Conservation (phyloP, 495 filamentous ascomycete species). For the Tetracladium setigerum region DNA sequence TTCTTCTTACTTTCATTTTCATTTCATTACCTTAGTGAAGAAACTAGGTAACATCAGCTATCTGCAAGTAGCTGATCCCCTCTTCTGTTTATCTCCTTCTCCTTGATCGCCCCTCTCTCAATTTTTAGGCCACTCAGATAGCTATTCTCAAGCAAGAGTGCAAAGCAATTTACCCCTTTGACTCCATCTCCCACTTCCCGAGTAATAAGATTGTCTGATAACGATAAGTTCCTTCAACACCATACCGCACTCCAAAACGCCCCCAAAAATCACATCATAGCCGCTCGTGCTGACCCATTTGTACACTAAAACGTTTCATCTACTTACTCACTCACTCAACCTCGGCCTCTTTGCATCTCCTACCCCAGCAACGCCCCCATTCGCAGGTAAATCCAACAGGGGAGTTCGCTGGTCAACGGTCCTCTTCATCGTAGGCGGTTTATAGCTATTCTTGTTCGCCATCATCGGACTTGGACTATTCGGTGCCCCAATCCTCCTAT, state of each 20-base stretch:
- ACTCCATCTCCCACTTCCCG: no score
- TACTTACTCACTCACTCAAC: constrained; percentile 6
- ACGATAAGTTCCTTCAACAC: constrained; percentile 4
- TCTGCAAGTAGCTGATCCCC: no score
- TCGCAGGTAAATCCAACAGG: constrained; percentile 18
- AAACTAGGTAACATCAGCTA: no score
- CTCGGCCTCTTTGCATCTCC: constrained; percentile 22
- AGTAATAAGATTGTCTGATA: constrained; percentile 5
- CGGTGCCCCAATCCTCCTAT: constrained; percentile 67
- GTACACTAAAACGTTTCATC: not conserved
- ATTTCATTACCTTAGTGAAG: no score
- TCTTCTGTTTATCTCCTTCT: no score
- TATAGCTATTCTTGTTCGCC: constrained; percentile 50
- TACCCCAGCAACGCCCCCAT: constrained; percentile 12
- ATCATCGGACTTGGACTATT: constrained; percentile 46
- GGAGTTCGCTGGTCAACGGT: constrained; percentile 21
- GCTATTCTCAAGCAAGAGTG: no score
- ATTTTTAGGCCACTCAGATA: no score
- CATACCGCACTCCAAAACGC: not conserved
- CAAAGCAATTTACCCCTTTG: no score
- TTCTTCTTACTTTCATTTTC: no score
- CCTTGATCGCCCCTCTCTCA: no score
- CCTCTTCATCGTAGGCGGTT: constrained; percentile 52
- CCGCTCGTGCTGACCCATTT: no score
- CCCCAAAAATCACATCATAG: no score